Evolutionary conservation across 352 stramenopile genomes (phyloP).

Genomic region (Blastocystis sp.): DNA sequence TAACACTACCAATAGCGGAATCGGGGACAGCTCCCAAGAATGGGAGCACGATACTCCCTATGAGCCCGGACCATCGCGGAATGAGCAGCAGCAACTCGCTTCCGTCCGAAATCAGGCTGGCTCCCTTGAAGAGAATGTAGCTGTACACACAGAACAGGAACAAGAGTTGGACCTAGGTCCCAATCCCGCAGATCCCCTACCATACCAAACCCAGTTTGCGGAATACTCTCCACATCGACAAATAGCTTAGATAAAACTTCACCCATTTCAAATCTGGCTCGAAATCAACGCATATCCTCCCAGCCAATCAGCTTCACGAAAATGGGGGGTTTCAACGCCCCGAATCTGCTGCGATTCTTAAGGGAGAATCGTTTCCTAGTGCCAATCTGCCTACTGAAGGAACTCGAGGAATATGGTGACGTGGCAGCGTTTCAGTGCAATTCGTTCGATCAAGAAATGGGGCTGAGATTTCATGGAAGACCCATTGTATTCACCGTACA

Average conservation of each 20-base stretch:
- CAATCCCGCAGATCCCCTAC: slow-evolving; percentile 75
- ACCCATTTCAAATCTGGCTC: slow-evolving; percentile 2
- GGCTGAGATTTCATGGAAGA: too few relatives aligned
- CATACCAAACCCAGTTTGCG: slow-evolving; percentile 48
- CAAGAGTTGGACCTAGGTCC: slow-evolving; percentile 80
- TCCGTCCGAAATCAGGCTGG: slow-evolving; percentile 94
- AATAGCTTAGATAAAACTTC: slow-evolving; percentile 75
- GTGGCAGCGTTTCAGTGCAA: too few relatives aligned
- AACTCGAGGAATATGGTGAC: too few relatives aligned
- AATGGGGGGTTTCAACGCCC: background rate
- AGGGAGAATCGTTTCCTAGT: too few relatives aligned
- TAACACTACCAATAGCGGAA: slow-evolving; percentile 58
- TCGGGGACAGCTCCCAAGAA: slow-evolving; percentile 84
- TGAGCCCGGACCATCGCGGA: slow-evolving; percentile 87
- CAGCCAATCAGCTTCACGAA: background rate
- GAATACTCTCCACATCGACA: slow-evolving; percentile 80
- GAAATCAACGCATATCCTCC: background rate
- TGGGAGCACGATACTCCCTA: slow-evolving; percentile 91
- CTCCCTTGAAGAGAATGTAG: slow-evolving; percentile 91
- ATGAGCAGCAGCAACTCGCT: slow-evolving; percentile 93
- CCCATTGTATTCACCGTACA: too few relatives aligned
- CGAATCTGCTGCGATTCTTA: too few relatives aligned
- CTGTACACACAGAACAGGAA: slow-evolving; percentile 92
- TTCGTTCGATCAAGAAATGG: too few relatives aligned
- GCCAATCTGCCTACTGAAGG: too few relatives aligned